phyloP scores from a whole-genome alignment of 2,329 filamentous ascomycete genomes.

The Microsporum canis region DNA sequence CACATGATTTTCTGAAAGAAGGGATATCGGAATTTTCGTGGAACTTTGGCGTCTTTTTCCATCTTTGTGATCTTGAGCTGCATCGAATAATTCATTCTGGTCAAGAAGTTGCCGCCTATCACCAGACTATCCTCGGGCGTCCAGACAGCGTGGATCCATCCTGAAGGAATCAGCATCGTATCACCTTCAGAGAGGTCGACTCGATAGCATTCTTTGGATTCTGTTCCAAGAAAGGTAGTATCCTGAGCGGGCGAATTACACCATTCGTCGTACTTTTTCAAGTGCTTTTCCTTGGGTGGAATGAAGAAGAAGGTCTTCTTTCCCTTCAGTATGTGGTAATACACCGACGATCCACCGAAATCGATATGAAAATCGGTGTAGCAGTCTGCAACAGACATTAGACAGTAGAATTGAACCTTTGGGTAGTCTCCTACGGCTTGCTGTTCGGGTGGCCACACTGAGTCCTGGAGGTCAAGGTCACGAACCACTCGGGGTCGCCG shows the following conservation, averaged over 20 bases:
- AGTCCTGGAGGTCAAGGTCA: conserved; percentile 46
- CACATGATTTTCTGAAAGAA: conserved; percentile 60
- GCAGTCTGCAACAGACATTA: conserved; percentile 61
- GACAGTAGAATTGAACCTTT: conserved; percentile 56
- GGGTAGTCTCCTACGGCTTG: conserved; percentile 47
- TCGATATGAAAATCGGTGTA: conserved; percentile 64
- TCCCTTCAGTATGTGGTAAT: conserved; percentile 58
- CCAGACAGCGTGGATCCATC: conserved; percentile 63
- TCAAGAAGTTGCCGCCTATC: conserved; percentile 60
- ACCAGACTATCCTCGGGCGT: conserved; percentile 58
- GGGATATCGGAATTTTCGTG: conserved; percentile 55
- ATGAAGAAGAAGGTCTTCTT: conserved; percentile 64
- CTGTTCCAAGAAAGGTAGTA: conserved; percentile 52
- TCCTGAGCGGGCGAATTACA: conserved; percentile 56
- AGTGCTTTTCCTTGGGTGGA: conserved; percentile 54
- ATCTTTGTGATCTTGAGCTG: conserved; percentile 56
- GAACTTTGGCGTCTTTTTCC: conserved; percentile 56
- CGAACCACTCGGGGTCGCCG: conserved; percentile 54
- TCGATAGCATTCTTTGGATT: conserved; percentile 55
- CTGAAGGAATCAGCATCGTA: conserved; percentile 59
- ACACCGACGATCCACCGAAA: conserved; percentile 59
- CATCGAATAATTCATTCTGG: conserved; percentile 53
- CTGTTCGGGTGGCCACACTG: conserved; percentile 41
- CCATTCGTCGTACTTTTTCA: conserved; percentile 62
- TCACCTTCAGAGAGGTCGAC: conserved; percentile 56